Evolutionary conservation across 768 basidiomycete genomes (phyloP), one percentile per base, ranked within the genome.

Genomic region (Terana coerulea): DNA sequence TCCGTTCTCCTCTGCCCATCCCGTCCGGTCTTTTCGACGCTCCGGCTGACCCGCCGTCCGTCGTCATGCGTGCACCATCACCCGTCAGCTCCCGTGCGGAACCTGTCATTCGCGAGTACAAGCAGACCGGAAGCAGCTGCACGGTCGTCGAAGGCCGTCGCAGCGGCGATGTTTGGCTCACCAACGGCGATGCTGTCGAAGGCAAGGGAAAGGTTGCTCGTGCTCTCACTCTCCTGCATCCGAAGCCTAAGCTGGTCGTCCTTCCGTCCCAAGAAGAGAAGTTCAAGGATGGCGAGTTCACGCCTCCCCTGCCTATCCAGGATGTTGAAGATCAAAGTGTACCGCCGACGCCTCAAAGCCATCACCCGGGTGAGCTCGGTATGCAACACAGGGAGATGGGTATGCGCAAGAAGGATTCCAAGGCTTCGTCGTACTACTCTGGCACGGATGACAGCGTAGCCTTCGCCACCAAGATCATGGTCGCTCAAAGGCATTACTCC

Each of bases 101-200:
- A 31, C 61, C 71, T n/a, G 58, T 72, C 65, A 77, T 78, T 6
- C 74, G 76, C 57, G 77, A 81, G 47, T 82, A 80, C 65, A 86
- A 84, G 64, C 78, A 79, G 49, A 84, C 82, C 64, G 79, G 75
- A 41, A 81, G 78, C 54, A 57, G 70, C 45, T n/a, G n/a, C n/a
- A 86, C 83, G 17, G 79, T 86, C 34, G 80, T 88, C 19, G 84
- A 88, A 64, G 80, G 79, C 25, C 78, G 83, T 28, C 81, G 83
- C 41, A 86, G 84, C 57, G 83, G 84, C 22, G 86, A 88, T 58
- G 80, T 88, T 25, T 88, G 87, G 87, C 66, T 88, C 56, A 64
- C 78, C 11, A 84, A 83, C 48, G 84, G 86, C n/a, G 80, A 88
- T 53, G 86, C 86, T 6, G 70, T 84, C 19, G 82, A 84, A 43